A percentile compares a stretch with the other conserved stretches of the same genome.
phyloP scores from a whole-genome alignment of 2,329 filamentous ascomycete species.

The Pyrenochaeta sp. region DNA sequence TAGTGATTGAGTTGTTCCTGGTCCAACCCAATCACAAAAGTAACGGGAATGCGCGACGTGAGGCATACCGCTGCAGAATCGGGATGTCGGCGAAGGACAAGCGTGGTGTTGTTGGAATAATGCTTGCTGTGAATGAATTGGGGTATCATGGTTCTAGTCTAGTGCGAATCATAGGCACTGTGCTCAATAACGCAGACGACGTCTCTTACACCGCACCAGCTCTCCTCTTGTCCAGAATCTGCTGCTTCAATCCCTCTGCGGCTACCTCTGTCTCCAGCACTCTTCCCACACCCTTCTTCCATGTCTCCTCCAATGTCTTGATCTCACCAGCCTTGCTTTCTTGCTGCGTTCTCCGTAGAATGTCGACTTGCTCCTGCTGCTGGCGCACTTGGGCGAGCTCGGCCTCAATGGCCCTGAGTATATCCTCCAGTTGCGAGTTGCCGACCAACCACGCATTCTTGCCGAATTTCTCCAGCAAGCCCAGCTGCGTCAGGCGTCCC shows the following conservation, averaged over 20 bases:
- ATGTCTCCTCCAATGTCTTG: conserved; percentile 75
- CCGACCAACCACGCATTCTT: conserved; percentile 91
- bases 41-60: no score
- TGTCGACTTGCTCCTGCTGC: conserved; percentile 77
- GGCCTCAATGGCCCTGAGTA: conserved; percentile 73
- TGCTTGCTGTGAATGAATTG: not conserved
- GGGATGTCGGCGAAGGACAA: no score
- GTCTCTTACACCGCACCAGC: conserved; percentile 40
- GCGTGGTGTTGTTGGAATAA: not conserved
- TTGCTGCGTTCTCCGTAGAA: conserved; percentile 74
- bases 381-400: conserved; percentile 74
- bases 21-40: no score
- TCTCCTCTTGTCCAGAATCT: conserved; percentile 46
- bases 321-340: conserved; percentile 77
- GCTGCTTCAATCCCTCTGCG: conserved; percentile 69
- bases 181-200: no score
- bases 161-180: not conserved
- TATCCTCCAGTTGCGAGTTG: conserved; percentile 81
- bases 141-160: conserved; percentile 3
- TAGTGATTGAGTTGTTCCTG: no score
- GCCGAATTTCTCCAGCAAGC: conserved; percentile 80
- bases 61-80: no score
- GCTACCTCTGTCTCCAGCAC: conserved; percentile 89
- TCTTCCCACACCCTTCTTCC: conserved; percentile 79
- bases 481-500: conserved; percentile 67